A percentile compares a stretch with the other conserved stretches of the same genome.
phyloP scores from a whole-genome alignment of 139 green algal genomes.

The Chlamydomonas urium region DNA sequence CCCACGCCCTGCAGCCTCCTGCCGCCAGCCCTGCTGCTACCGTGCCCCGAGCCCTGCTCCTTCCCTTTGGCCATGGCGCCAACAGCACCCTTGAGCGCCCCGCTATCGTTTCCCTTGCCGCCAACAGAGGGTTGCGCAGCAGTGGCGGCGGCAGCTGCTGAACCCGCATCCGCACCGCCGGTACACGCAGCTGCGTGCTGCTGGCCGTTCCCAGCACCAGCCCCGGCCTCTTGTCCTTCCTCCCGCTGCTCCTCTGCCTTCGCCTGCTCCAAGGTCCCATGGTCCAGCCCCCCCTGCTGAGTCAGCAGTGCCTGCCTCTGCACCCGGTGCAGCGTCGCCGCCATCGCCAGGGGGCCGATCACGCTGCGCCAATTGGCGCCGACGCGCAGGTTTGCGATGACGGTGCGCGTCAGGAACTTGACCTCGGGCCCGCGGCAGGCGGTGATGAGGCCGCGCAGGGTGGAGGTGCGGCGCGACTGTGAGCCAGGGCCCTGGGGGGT shows the following conservation, averaged over 20 bases:
- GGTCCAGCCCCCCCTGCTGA: neutral
- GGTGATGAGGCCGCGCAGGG: slow-evolving; percentile 27
- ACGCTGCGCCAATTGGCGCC: slow-evolving; percentile 81
- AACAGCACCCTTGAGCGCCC: no score
- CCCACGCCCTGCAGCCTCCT: no score
- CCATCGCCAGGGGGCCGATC: slow-evolving; percentile 65
- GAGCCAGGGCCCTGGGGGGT: neutral
- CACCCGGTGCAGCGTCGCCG: slow-evolving; percentile 57
- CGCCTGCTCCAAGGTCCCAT: neutral
- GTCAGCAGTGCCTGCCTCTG: neutral
- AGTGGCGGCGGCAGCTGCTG: no score
- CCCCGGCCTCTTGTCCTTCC: no score
- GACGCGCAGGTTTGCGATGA: slow-evolving; percentile 78
- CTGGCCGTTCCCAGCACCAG: neutral
- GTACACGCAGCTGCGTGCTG: no score
- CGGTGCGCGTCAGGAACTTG: slow-evolving; percentile 71
- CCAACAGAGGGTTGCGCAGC: no score
- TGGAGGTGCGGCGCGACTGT: slow-evolving; percentile 52
- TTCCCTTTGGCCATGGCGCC: no score
- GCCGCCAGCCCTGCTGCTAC: no score
- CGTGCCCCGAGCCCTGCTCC: no score
- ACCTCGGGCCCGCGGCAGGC: slow-evolving; percentile 53
- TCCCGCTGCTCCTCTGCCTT: neutral
- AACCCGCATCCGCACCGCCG: no score
- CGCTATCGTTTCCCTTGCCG: no score